A percentile compares a stretch with the other conserved stretches of the same genome.
Conservation (phyloP, 2,329 filamentous ascomycete genomes). For the Aspergillus sp. region DNA sequence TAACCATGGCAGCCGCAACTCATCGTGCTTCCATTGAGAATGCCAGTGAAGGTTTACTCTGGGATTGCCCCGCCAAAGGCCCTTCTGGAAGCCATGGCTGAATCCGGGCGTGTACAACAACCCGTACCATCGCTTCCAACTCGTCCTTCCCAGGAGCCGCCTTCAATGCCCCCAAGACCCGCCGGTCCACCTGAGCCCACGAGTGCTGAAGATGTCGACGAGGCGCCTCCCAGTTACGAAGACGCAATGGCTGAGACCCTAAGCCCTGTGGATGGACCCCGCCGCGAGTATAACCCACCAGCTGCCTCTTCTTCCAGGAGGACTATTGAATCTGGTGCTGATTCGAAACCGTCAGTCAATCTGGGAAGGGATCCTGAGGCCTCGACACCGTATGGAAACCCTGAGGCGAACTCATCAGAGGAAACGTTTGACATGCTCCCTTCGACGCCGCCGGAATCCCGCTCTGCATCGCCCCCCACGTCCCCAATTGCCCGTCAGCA, state of each 20-base stretch:
- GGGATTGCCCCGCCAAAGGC: slow-evolving; percentile 74
- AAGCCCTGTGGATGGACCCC: slow-evolving; percentile 62
- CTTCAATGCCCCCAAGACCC: slow-evolving; percentile 38
- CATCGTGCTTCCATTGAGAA: slow-evolving; percentile 67
- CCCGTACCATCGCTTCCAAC: slow-evolving; percentile 15
- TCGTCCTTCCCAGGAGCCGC: slow-evolving; percentile 15
- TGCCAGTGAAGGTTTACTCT: slow-evolving; percentile 75
- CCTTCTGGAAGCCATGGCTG: slow-evolving; percentile 59
- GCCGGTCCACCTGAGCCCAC: slow-evolving; percentile 16
- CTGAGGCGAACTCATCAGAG: slow-evolving; percentile 21
- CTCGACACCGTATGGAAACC: slow-evolving; percentile 14
- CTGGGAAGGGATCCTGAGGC: slow-evolving; percentile 21
- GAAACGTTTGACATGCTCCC: slow-evolving; percentile 36
- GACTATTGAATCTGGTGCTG: slow-evolving; percentile 28
- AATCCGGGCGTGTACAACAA: slow-evolving; percentile 10
- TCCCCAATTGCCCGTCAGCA: slow-evolving; percentile 24
- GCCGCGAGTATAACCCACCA: slow-evolving; percentile 46
- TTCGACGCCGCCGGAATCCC: slow-evolving; percentile 27
- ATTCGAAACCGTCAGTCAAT: slow-evolving; percentile 29
- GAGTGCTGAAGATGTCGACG: slow-evolving; percentile 41
- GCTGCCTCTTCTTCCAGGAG: slow-evolving; percentile 24
- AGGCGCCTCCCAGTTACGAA: slow-evolving; percentile 91
- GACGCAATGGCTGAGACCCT: slow-evolving; percentile 78
- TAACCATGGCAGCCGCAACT: slow-evolving; percentile 53
- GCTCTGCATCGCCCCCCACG: slow-evolving; percentile 24